Evolutionary conservation across 768 basidiomycete species (phyloP).

Genomic region (Auricularia auricula-judae): DNA sequence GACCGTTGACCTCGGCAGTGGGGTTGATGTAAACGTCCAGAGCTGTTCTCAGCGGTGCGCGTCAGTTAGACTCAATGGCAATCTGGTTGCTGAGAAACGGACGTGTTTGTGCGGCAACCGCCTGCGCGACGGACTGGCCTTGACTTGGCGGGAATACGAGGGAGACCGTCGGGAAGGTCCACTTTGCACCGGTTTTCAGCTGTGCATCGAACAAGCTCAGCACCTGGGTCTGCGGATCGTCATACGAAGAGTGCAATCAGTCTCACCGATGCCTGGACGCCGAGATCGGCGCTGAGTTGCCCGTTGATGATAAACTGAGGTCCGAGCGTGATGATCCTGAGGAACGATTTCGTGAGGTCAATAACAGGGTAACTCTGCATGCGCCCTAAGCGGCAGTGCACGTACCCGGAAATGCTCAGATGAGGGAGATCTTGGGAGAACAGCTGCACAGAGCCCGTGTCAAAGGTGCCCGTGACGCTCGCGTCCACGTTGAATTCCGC

Average conservation of each 20-base stretch:
- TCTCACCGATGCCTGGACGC: background rate
- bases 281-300: background rate
- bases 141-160: background rate
- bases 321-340: background rate
- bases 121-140: background rate
- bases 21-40: background rate
- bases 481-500: background rate
- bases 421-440: background rate
- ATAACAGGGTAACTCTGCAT: too few relatives aligned
- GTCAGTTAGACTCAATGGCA: background rate
- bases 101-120: background rate
- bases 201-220: background rate
- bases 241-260: too few relatives aligned
- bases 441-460: background rate
- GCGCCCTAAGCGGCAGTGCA: too few relatives aligned
- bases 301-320: background rate
- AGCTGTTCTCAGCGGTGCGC: background rate
- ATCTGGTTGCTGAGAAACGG: background rate
- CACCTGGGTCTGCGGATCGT: background rate
- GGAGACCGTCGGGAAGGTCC: background rate
- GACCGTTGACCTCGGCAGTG: background rate
- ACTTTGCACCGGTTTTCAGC: background rate
- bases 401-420: background rate
- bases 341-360: background rate
- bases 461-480: background rate